Evolutionary conservation across 306 rosid genomes (phyloP).

Genomic region (Rubus parviflorus): DNA sequence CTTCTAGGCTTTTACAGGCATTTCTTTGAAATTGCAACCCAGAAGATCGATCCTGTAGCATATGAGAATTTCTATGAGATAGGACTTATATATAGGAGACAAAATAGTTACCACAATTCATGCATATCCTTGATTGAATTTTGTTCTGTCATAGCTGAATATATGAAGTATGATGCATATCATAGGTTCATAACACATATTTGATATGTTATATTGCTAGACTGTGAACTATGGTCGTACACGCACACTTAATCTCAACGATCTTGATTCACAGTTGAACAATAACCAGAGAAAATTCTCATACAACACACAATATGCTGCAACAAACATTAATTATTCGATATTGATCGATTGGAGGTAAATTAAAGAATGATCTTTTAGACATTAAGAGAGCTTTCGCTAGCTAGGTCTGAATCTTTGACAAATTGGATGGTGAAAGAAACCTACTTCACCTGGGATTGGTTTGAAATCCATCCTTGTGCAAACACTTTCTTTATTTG

Average conservation of each 20-base stretch:
- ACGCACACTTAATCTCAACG: not conserved
- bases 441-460: constrained; percentile 3
- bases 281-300: too few species aligned
- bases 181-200: not conserved
- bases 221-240: not conserved
- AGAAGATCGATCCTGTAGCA: not conserved
- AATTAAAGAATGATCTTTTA: too few species aligned
- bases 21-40: not conserved
- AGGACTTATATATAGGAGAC: not conserved
- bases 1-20: not conserved
- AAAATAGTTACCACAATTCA: not conserved
- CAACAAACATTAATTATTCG: not conserved
- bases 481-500: constrained; percentile 23
- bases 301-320: not conserved
- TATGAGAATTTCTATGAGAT: not conserved
- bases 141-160: not conserved
- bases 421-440: constrained; percentile 3
- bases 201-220: not conserved
- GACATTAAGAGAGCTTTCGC: not conserved
- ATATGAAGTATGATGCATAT: not conserved
- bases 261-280: not conserved
- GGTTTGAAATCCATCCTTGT: constrained; percentile 15
- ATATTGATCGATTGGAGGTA: too few species aligned
- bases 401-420: not conserved
- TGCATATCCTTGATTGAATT: not conserved